Base-by-base conservation (phyloP, 2,329 filamentous ascomycete genomes). In the Dothideomycetidae sp. region DNA sequence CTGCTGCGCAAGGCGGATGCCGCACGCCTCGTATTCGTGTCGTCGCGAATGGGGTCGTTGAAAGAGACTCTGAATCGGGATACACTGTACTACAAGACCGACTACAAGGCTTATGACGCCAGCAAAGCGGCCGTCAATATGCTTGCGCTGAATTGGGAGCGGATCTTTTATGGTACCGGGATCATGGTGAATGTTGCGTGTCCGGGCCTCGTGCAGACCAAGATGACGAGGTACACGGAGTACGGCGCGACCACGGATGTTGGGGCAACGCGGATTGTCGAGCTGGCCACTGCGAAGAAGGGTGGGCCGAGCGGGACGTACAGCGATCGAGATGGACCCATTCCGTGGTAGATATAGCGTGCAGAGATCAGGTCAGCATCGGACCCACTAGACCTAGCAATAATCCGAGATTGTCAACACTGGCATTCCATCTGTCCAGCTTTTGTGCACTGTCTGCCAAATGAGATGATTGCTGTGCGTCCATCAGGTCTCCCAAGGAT, bases 1-100 rank as follows among this genome's bases (percentile, higher is more conserved):
- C 39, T 43, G 10, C 34, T 43, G 16, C 39, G 41, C n/a, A 48
- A 50, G 30, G 44, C 21, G n/a, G 7, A 7, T n/a, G 21, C 7
- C 7, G 21, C 21, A n/a, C 7, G 21, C 7, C 7, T 26, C 7
- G 21, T 26, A n/a, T 26, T 26, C n/a, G 21, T 26, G 21, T 7
- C 7, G 7, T 26, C 21, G 21, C 7, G 7, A n/a, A 26, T 26
- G 21, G 21, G 21, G 21, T 7, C 7, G 7, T 7, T 26, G 7
- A 26, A 26, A n/a, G 7, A n/a, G 21, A 26, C 7, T 26, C n/a
- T 26, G 21, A n/a, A 26, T 7, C 7, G n/a, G 21, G 21, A 26
- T 7, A 7, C 7, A n/a, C n/a, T 26, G 7, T 26, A n/a, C 7
- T 26, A 26, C n/a, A 26, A n/a, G 7, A 26, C n/a, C 7, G 21